Percentiles rank a stretch among this genome's conserved stretches.
Evolutionary conservation across 495 filamentous ascomycete genomes (phyloP).

Genomic region (Neurospora sublineolata): DNA sequence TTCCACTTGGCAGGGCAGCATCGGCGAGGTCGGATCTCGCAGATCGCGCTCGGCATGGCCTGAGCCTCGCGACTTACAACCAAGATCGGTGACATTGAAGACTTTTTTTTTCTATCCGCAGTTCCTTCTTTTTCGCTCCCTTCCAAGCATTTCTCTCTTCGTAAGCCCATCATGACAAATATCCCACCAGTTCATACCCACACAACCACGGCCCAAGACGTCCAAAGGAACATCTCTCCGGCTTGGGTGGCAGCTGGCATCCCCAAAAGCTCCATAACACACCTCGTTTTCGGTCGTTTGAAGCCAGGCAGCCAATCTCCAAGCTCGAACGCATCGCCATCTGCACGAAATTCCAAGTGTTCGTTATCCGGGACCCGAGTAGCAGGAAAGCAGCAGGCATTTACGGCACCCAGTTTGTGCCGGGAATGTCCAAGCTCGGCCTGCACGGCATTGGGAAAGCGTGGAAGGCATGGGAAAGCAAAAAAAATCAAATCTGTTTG

Average conservation of each 20-base stretch:
- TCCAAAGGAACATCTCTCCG: background rate
- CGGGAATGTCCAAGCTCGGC: background rate
- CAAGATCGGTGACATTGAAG: background rate
- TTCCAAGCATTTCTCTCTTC: background rate
- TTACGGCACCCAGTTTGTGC: background rate
- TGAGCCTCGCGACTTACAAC: background rate
- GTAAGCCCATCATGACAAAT: background rate
- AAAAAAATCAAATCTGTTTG: background rate
- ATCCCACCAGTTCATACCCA: background rate
- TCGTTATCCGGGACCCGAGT: background rate
- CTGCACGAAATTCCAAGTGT: background rate
- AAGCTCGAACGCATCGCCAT: slow-evolving; percentile 1
- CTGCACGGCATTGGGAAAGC: background rate
- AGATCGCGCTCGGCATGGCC: background rate
- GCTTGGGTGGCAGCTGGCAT: slow-evolving; percentile 4
- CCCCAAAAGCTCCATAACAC: background rate
- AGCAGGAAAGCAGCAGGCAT: background rate
- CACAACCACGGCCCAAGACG: background rate
- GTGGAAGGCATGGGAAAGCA: background rate
- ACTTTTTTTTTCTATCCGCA: background rate
- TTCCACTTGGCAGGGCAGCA: background rate
- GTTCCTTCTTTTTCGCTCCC: background rate
- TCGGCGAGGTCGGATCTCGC: background rate
- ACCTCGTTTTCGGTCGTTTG: background rate
- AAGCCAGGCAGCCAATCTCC: background rate